Conservation (phyloP, 2,329 filamentous ascomycete genomes). For the Pochonia chlamydosporia region DNA sequence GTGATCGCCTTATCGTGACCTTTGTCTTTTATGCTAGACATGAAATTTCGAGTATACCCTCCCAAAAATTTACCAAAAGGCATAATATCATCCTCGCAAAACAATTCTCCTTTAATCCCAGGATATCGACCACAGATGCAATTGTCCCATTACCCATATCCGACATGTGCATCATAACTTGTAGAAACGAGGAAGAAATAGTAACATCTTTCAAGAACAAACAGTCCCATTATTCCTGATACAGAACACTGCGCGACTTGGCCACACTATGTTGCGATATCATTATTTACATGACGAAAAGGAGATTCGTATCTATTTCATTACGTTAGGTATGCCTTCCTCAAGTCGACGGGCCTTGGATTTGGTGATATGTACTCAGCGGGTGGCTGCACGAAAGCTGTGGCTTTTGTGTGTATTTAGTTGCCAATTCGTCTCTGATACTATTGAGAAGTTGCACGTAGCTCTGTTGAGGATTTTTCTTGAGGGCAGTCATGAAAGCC, state of each 20-base stretch:
- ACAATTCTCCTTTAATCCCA: not conserved
- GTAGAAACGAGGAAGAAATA: not conserved
- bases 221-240: not conserved
- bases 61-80: not conserved
- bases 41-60: not conserved
- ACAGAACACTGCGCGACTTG: not conserved
- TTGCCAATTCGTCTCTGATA: conserved; percentile 84
- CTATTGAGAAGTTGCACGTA: conserved; percentile 96
- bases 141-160: not conserved
- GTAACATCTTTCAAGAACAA: not conserved
- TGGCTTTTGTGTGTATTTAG: conserved; percentile 89
- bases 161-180: not conserved
- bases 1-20: too few relatives aligned
- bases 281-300: conserved; percentile 53
- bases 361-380: conserved; percentile 59
- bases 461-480: conserved; percentile 96
- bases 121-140: conserved; percentile 1
- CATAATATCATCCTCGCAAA: not conserved
- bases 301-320: conserved; percentile 48
- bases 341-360: conserved; percentile 6
- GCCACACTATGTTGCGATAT: conserved; percentile 1
- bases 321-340: conserved; percentile 9
- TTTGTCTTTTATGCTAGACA: not conserved
- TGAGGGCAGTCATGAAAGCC: conserved; percentile 88
- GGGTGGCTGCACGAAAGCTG: conserved; percentile 97